Evolutionary conservation across 805 yeast genomes (phyloP), one percentile per base, ranked within the genome.

Genomic region (Ogataea siamensis): DNA sequence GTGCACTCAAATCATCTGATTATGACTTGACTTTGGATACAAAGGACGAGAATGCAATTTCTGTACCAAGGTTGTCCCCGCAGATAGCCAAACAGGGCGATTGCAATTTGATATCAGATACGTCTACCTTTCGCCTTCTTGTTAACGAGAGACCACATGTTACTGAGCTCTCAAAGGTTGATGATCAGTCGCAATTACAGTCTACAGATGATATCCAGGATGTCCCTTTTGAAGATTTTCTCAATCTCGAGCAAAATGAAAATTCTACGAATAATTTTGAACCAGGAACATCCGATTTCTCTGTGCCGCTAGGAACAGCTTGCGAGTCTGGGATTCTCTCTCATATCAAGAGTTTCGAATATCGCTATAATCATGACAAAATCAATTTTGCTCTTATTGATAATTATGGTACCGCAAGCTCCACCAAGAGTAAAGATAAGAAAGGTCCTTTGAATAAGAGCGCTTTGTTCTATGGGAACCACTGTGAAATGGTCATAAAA

Each of bases 381-480:
- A 44, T 53, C 17, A 58, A 58, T 34, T 40, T 60, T 12, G 57
- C 63, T 1, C 38, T 57, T 24, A 50, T 57, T 7, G 51, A 51
- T 23, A 51, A 53, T 7, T 19, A 40, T 12, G 21, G 28, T 14
- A 16, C 16, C 7, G 15, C n/a, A 7, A 7, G n/a, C 8, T 23
- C 25, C 19, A 30, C 4, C 19, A 35, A 14, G 12, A 30, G 20
- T 10, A 33, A 12, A 34, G 42, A 13, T 37, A 40, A 34, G 31
- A 46, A 40, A 22, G 58, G 54, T 14, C 60, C 66, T 3, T 36
- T 61, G 26, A 60, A 60, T 28, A 57, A 49, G 31, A 46, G 60
- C 19, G 62, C 66, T 5, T 34, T 61, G 13, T 50, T 57, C 36
- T 51, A 55, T 16, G 64, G 64, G 7, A 56, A 52, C 30, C 57